These are phyloP conservation scores for Neurospora pannonica DNA, from an alignment of 495 filamentous ascomycete genomes.

Conservation along the genomic window DNA sequence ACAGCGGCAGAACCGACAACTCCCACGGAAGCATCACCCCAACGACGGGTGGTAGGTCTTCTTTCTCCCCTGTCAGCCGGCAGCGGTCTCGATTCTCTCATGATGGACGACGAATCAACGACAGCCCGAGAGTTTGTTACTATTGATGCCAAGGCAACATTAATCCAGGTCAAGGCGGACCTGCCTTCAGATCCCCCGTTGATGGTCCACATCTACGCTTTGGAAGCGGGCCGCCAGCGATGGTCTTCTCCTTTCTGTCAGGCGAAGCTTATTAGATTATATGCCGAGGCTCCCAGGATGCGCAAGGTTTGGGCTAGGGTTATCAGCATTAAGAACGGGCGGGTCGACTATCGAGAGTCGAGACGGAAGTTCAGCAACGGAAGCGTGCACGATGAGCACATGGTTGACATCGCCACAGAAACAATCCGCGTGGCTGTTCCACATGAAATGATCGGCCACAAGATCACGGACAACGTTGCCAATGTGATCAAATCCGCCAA, in stretches of 20 bases:
- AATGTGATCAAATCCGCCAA: conserved; percentile 80
- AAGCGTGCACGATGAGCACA: conserved; percentile 59
- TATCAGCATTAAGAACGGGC: conserved; percentile 68
- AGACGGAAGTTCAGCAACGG: conserved; percentile 54
- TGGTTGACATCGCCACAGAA: conserved; percentile 75
- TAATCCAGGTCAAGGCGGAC: conserved; percentile 79
- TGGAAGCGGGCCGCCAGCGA: conserved; percentile 75
- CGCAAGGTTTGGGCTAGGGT: conserved; percentile 75
- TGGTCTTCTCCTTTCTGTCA: conserved; percentile 73
- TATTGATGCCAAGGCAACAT: conserved; percentile 64
- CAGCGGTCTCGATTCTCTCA: conserved; percentile 17
- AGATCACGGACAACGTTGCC: conserved; percentile 83
- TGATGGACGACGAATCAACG: conserved; percentile 23
- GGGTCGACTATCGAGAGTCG: conserved; percentile 69
- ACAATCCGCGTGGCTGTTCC: conserved; percentile 83
- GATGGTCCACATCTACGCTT: conserved; percentile 77
- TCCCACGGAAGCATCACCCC: conserved; percentile 15
- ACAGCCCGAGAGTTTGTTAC: conserved; percentile 56
- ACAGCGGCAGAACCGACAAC: conserved; percentile 9
- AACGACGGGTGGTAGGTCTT: conserved; percentile 25
- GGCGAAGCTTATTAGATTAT: conserved; percentile 67
- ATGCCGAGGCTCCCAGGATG: conserved; percentile 76
- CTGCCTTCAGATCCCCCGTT: conserved; percentile 80
- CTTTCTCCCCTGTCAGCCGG: conserved; percentile 20
- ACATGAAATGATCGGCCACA: conserved; percentile 87